Evolutionary conservation across 2,329 filamentous ascomycete genomes (phyloP), one percentile per base, ranked within the genome.

Genomic region (Colletotrichum eremochloae): DNA sequence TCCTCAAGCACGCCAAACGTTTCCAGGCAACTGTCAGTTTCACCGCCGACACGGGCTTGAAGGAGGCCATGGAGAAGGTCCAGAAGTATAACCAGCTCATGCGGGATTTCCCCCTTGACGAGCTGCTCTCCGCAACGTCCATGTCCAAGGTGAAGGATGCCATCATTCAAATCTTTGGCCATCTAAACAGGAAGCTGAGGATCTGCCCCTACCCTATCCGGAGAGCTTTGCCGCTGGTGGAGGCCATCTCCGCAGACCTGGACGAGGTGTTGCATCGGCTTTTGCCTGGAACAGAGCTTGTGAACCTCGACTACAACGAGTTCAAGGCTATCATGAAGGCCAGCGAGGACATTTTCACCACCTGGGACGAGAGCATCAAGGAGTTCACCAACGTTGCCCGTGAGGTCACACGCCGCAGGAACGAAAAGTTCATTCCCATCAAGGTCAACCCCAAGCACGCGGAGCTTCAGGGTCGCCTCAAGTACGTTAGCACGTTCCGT

Each of bases 11-110:
- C 81, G 97, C 96, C 62, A 99, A 99, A 85, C 94, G 97, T 79
- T 98, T 98, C 83, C 95, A 98, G 83, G 96, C 96, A 14, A 98
- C 96, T 2, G 94, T 98, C 78, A 98, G 96, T 84, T 98, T 99
- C 81, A 93, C 93, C 46, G 94, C 96, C 2, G 97, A 99, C 82
- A 99, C 96, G 46, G 96, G 96, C 3, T 83, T 99, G 80, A 97
- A 97, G 82, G 96, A 99, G 82, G 95, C 95, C 33, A 96, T 95
- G 81, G 96, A 99, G 74, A 93, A 94, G 80, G 97, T 99, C 58
- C 94, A 97, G 82, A 98, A 98, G 82, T 99, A 98, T 86, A 99
- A 99, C 80, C 94, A 97, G 84, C 89, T 99, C 33, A 98, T 99
- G 94, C 93, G 96, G 74, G 97, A 99, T 81, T 98, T 99, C 75